Evolutionary conservation across 805 yeast species (phyloP), one percentile per base, ranked within the genome.

Genomic region (Pichia nanzhaoensis): DNA sequence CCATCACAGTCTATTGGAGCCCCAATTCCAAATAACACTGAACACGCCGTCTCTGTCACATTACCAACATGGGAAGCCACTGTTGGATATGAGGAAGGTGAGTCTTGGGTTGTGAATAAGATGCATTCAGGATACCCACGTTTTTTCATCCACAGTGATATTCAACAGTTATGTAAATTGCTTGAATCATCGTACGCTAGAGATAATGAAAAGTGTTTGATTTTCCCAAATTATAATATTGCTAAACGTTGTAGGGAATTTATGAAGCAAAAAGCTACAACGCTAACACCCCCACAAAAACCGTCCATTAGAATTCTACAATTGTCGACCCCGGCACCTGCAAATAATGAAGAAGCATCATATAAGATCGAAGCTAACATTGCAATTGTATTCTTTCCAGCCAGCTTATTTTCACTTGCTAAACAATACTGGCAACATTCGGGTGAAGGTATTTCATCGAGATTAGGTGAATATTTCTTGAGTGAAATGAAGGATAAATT

Each of bases 381-480:
- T 44, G 83, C 90, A 0, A 84, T 79, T 18, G 87, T 89, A n/a
- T 81, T 93, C 50, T 85, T 84, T 56, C 86, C 86, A 2, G 62
- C 69, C 2, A 67, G 70, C 3, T 79, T 73, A 47, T 79, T 71
- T 50, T 62, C 77, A 1, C 61, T 84, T 4, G 90, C 93, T 34
- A 89, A 87, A 59, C 79, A 79, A 55, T 93, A 87, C 66, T 93
- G 99, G 99, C 97, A 91, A 62, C 96, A 90, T 58, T 71, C 95
- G 0, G 99, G 99, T 22, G 97, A 91, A 63, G 96, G 96, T n/a
- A 77, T 93, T 22, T 86, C 96, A 14, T 86, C 96, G 31, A 71
- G 98, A 55, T 67, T 82, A 60, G 97, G 89, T 1, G 96, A 90
- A 63, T 93, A 87, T 57, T 79, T 85, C 39, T 64, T 84, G 48